These are phyloP conservation scores for Parathielavia appendiculata DNA, from an alignment of 495 filamentous ascomycete species.

Conservation along the genomic window DNA sequence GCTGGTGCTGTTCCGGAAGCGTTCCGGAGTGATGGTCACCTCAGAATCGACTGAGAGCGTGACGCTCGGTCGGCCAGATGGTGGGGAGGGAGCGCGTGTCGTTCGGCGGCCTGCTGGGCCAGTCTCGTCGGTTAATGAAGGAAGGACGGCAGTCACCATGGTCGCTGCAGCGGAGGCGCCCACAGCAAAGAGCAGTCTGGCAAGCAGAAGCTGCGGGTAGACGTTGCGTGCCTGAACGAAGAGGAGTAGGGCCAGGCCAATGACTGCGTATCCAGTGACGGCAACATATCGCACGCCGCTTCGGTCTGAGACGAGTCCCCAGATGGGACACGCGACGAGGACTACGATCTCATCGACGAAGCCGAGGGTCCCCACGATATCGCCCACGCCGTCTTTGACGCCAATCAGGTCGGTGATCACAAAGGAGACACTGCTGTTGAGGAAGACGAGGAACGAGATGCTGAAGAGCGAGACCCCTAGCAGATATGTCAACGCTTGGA, in stretches of 20 bases:
- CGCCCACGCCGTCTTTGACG: conserved; percentile 67
- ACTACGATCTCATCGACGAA: conserved; percentile 95
- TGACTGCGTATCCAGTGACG: conserved; percentile 71
- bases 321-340: conserved; percentile 81
- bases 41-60: conserved; percentile 57
- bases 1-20: conserved; percentile 32
- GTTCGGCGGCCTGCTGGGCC: conserved; percentile 26
- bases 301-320: conserved; percentile 88
- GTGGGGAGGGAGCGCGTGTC: conserved; percentile 10
- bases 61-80: conserved; percentile 35
- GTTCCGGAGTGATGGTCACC: conserved; percentile 57
- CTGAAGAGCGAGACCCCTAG: conserved; percentile 87
- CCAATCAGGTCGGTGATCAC: conserved; percentile 89
- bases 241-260: conserved; percentile 67
- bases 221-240: conserved; percentile 84
- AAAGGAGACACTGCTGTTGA: conserved; percentile 90
- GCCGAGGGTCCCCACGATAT: conserved; percentile 88
- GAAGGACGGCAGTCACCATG: conserved; percentile 95
- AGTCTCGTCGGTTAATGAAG: conserved; percentile 64
- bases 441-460: conserved; percentile 95
- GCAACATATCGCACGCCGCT: conserved; percentile 79
- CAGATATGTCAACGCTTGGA: conserved; percentile 80
- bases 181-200: conserved; percentile 79
- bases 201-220: conserved; percentile 84
- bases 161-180: conserved; percentile 87